A percentile compares a stretch with the other conserved stretches of the same genome.
These are phyloP conservation scores for Ceratocystiopsis minuta DNA, from an alignment of 2,329 filamentous ascomycete species.

Conservation along the genomic window DNA sequence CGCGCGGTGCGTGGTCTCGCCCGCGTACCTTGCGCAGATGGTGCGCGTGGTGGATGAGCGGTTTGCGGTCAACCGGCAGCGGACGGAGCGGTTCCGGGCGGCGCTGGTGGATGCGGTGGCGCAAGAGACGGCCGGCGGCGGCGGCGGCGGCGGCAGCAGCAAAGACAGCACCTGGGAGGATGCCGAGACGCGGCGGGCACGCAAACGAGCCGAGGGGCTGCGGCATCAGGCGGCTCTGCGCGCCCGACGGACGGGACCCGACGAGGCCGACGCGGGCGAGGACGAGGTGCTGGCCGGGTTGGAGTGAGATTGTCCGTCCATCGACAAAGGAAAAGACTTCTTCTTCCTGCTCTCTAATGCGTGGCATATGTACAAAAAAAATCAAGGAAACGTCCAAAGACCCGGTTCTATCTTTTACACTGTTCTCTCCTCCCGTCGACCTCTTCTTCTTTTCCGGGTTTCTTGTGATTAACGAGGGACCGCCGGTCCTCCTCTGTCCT, in stretches of 20 bases:
- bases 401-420: too few relatives aligned
- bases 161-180: constrained; percentile 30
- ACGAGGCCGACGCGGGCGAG: too few relatives aligned
- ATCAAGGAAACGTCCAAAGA: too few relatives aligned
- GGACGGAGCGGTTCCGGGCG: constrained; percentile 45
- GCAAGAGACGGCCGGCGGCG: not conserved
- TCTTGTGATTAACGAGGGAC: too few relatives aligned
- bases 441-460: not conserved
- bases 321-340: too few relatives aligned
- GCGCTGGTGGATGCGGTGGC: constrained; percentile 23
- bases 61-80: constrained; percentile 49
- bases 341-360: too few relatives aligned
- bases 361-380: not conserved
- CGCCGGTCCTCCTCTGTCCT: too few relatives aligned
- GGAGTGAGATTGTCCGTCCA: too few relatives aligned
- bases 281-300: too few relatives aligned
- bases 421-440: too few relatives aligned
- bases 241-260: too few relatives aligned
- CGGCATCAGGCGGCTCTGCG: constrained; percentile 6
- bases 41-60: constrained; percentile 55
- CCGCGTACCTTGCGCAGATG: constrained; percentile 49
- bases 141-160: constrained; percentile 16
- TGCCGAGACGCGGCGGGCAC: constrained; percentile 28
- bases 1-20: constrained; percentile 35
- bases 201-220: constrained; percentile 41